phyloP scores from a whole-genome alignment of 805 yeast genomes.

The Jamesozyma lodderae region DNA sequence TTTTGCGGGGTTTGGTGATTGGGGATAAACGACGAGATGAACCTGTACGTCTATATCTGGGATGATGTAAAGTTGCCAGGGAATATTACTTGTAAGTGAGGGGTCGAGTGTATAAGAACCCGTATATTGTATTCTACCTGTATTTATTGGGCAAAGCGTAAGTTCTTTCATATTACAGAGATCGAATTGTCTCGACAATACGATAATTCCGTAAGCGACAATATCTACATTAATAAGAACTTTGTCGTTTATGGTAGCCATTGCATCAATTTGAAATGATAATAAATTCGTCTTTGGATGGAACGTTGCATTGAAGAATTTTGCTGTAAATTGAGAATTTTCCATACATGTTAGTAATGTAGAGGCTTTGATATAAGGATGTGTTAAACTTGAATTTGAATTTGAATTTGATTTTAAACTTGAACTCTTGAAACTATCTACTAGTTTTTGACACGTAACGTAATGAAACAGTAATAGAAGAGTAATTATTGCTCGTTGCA shows the following conservation, averaged over 20 bases:
- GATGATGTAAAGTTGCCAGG: conserved; percentile 74
- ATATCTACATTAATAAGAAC: conserved; percentile 57
- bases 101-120: conserved; percentile 40
- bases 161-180: conserved; percentile 54
- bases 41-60: conserved; percentile 94
- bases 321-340: conserved; percentile 75
- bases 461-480: too few species aligned
- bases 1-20: conserved; percentile 36
- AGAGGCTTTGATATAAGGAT: conserved; percentile 47
- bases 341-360: conserved; percentile 89
- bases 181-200: conserved; percentile 44
- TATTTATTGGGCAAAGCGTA: conserved; percentile 69
- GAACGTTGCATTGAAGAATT: conserved; percentile 65
- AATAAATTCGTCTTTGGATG: conserved; percentile 57
- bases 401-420: too few species aligned
- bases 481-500: too few species aligned
- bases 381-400: too few species aligned
- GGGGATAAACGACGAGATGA: conserved; percentile 52
- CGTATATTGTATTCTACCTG: conserved; percentile 75
- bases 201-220: conserved; percentile 72
- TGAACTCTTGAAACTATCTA: too few species aligned
- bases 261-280: conserved; percentile 60
- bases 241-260: conserved; percentile 65
- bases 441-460: too few species aligned
- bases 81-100: conserved; percentile 44